Percentiles rank a stretch among this genome's conserved stretches.
Evolutionary conservation across 139 green algal genomes (phyloP).

Genomic region (Nannochloris sp.): DNA sequence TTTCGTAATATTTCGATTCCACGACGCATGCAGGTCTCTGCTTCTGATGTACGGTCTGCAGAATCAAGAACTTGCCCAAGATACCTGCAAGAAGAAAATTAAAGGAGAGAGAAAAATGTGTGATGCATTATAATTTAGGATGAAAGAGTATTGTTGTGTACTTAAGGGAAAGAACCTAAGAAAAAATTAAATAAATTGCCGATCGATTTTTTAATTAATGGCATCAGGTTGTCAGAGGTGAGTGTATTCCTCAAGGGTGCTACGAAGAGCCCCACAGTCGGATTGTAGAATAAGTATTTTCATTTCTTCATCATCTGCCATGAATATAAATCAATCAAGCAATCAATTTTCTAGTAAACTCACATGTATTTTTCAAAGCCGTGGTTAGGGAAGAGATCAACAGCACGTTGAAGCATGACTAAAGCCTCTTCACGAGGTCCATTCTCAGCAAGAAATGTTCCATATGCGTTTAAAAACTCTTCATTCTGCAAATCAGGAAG

Average conservation of each 20-base stretch:
- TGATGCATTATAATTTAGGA: too few relatives aligned
- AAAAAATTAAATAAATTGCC: too few relatives aligned
- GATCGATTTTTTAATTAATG: too few relatives aligned
- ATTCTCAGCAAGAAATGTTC: conserved; percentile 57
- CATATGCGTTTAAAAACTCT: conserved; percentile 51
- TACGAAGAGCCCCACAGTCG: too few relatives aligned
- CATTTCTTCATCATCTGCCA: neutral
- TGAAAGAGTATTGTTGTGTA: too few relatives aligned
- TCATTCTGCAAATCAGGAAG: conserved; percentile 37
- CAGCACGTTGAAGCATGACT: conserved; percentile 41
- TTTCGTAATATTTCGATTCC: conserved; percentile 38
- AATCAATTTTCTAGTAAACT: neutral
- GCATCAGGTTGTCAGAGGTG: too few relatives aligned
- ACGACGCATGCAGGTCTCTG: conserved; percentile 12
- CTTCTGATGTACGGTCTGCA: conserved; percentile 2
- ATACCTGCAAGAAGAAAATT: conserved; percentile 39
- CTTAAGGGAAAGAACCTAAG: too few relatives aligned
- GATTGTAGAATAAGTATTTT: too few relatives aligned
- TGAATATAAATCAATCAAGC: neutral
- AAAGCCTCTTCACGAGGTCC: conserved; percentile 50
- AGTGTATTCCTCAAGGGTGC: too few relatives aligned
- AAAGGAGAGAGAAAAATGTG: neutral
- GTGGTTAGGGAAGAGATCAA: conserved; percentile 44
- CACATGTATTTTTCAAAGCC: conserved; percentile 85
- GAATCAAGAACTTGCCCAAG: conserved; percentile 62